Percentiles rank a stretch among this genome's conserved stretches.
Conservation (phyloP, 805 yeast genomes). For the Saturnispora ahearnii region DNA sequence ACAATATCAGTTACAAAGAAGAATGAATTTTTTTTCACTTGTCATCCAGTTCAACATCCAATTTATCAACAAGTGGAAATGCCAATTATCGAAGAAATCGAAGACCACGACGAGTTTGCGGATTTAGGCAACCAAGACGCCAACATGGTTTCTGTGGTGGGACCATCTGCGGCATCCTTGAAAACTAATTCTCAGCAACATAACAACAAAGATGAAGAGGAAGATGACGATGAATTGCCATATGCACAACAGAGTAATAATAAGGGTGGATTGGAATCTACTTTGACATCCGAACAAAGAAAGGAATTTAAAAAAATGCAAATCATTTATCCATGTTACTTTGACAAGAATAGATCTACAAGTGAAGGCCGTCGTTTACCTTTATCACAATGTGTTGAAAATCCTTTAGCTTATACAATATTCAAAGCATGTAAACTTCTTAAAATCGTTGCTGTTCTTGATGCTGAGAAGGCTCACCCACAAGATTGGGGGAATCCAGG, state of each 20-base stretch:
- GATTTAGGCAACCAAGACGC: slow-evolving; percentile 34
- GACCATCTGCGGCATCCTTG: slow-evolving; percentile 54
- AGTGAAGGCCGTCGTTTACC: slow-evolving; percentile 80
- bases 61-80: slow-evolving; percentile 21
- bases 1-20: neutral
- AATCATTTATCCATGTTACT: slow-evolving; percentile 83
- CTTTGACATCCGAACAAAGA: slow-evolving; percentile 39
- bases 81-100: slow-evolving; percentile 68
- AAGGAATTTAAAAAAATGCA: slow-evolving; percentile 63
- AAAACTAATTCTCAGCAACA: slow-evolving; percentile 43
- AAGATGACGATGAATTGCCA: neutral
- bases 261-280: neutral
- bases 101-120: slow-evolving; percentile 77
- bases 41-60: neutral
- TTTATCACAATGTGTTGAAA: slow-evolving; percentile 57
- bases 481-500: slow-evolving; percentile 98
- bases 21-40: neutral
- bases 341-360: slow-evolving; percentile 68
- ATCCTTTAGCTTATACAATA: slow-evolving; percentile 79
- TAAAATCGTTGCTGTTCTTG: slow-evolving; percentile 37
- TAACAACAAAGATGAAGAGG: neutral
- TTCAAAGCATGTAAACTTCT: slow-evolving; percentile 52
- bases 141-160: slow-evolving; percentile 88
- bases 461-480: slow-evolving; percentile 84
- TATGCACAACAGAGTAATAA: neutral